Evolutionary conservation across 306 rosid genomes (phyloP).

Genomic region (Corylus americana): DNA sequence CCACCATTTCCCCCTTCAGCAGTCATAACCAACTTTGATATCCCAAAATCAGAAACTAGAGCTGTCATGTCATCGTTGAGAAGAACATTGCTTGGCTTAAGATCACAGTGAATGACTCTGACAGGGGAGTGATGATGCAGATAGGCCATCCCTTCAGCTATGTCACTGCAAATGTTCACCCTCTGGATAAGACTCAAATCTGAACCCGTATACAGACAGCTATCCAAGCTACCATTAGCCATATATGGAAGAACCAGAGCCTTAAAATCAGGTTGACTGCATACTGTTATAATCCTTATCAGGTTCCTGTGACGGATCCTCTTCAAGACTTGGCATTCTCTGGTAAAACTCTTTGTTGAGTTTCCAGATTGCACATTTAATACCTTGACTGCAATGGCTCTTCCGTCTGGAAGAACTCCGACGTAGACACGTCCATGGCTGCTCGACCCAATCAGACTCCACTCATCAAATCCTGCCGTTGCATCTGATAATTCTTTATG

Average conservation of each 20-base stretch:
- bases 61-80: conserved; percentile 77
- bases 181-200: conserved; percentile 61
- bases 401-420: conserved; percentile 59
- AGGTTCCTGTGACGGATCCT: conserved; percentile 75
- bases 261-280: conserved; percentile 74
- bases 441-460: conserved; percentile 57
- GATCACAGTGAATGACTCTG: conserved; percentile 72
- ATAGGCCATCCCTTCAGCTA: conserved; percentile 85
- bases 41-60: conserved; percentile 75
- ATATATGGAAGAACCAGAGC: conserved; percentile 73
- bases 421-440: conserved; percentile 59
- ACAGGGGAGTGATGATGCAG: conserved; percentile 76
- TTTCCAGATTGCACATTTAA: conserved; percentile 60
- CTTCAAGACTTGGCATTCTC: conserved; percentile 74
- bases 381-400: conserved; percentile 60
- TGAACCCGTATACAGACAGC: conserved; percentile 46
- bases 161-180: conserved; percentile 70
- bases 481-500: conserved; percentile 65
- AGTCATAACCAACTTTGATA: conserved; percentile 55
- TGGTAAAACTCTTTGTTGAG: conserved; percentile 57
- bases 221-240: conserved; percentile 74
- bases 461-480: conserved; percentile 58
- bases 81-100: conserved; percentile 75
- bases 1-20: conserved; percentile 48
- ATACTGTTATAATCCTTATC: conserved; percentile 70